A percentile compares a stretch with the other conserved stretches of the same genome.
Evolutionary conservation across 805 yeast species (phyloP).

Genomic region (Brettanomyces sp.): DNA sequence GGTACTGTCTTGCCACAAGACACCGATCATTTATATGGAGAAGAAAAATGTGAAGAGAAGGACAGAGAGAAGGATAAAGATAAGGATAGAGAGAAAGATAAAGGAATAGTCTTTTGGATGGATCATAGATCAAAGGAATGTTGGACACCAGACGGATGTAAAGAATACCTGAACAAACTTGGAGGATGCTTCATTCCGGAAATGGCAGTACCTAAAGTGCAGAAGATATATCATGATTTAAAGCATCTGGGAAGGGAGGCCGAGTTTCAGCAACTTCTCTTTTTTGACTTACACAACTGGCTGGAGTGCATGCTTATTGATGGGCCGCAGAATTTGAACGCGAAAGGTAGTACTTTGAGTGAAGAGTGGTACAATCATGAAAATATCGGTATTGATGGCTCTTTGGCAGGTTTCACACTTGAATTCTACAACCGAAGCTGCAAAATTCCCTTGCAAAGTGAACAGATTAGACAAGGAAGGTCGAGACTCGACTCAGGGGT

Average conservation of each 20-base stretch:
- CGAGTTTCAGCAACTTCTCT: constrained; percentile 17
- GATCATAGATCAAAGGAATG: constrained; percentile 1
- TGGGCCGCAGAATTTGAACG: constrained; percentile 3
- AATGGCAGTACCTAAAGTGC: constrained; percentile 48
- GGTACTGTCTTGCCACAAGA: neutral
- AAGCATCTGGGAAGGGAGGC: constrained; percentile 6
- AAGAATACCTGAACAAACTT: constrained; percentile 1
- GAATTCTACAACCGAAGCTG: constrained; percentile 5
- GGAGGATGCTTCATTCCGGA: constrained; percentile 36
- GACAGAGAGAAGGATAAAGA: neutral
- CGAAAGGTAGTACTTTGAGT: neutral
- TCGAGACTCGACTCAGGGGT: constrained; percentile 5
- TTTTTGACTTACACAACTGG: constrained; percentile 46
- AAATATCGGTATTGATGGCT: constrained; percentile 43
- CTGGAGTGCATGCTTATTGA: constrained; percentile 21
- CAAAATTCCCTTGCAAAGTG: constrained; percentile 7
- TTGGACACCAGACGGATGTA: neutral
- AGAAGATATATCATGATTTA: constrained; percentile 25
- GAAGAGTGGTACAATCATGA: neutral
- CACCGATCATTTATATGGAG: neutral
- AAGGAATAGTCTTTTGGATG: constrained; percentile 3
- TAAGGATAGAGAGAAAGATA: neutral
- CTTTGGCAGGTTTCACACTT: constrained; percentile 41
- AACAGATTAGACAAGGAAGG: constrained; percentile 25
- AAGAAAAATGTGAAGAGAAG: neutral